Evolutionary conservation across 768 basidiomycete species (phyloP), one percentile per base, ranked within the genome.

Genomic region (Leccinum aurantiacum): DNA sequence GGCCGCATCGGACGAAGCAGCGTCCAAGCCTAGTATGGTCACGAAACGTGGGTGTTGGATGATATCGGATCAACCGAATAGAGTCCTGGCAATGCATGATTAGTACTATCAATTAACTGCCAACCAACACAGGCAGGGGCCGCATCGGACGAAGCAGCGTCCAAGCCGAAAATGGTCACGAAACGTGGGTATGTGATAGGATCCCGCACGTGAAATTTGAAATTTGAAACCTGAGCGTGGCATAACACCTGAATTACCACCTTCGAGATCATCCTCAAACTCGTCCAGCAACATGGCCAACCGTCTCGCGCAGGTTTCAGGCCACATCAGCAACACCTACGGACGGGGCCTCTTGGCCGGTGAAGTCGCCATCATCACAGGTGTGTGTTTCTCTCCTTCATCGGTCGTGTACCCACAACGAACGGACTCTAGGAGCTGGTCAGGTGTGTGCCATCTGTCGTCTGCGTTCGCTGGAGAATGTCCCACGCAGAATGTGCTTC

Each of bases 311-410:
- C 90, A 91, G 75, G 81, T 92, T 51, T 82, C 89, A 29, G 84
- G 83, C 56, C 90, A 92, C 68, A 74, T 92, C 27, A 80, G 82
- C 38, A 87, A 83, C 67, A 60, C 74, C 22, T 62, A 77, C 57
- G 64, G 71, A 22, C 76, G 80, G 7, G 90, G 91, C 4, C 76
- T 93, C 48, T 78, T 92, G 52, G 80, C 78, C 1, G 89, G 86
- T 6, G 89, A 93, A 67, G 91, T 93, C 8, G 91, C 89, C 15
- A 92, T 94, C 71, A 87, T 94, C 67, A 94, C 92, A 53, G 91
- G 90, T 87, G 68, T 87, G 68, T 66, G 83, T 74, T 37, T 31
- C 25, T 33, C 33, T 15, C 14, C 27, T 3, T 46, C 19, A 19
- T 46, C 19, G 19, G 19, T 46, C 19, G n/a, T 46, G 41, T 46